Evolutionary conservation across 345 rosid genomes (phyloP).

Genomic region (Bruguiera gymnorhiza): DNA sequence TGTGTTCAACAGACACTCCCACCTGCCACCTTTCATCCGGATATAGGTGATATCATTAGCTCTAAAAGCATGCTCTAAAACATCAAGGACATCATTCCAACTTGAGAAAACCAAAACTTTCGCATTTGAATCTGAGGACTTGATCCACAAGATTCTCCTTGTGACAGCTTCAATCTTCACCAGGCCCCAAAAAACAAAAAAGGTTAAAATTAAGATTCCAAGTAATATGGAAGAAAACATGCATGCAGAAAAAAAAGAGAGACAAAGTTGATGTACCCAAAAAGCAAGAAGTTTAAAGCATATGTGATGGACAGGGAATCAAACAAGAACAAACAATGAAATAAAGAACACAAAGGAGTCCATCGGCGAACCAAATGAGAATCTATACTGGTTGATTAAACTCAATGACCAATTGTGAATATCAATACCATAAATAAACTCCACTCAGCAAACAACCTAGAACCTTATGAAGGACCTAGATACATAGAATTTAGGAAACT

Average conservation of each 20-base stretch:
- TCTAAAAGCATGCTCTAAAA: slow-evolving; percentile 76
- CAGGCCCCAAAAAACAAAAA: neutral
- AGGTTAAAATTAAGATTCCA: neutral
- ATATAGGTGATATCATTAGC: slow-evolving; percentile 61
- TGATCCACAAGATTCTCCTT: slow-evolving; percentile 86
- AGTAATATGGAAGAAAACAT: neutral
- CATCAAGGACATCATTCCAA: slow-evolving; percentile 99
- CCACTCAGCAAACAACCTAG: too few species aligned
- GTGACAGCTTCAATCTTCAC: slow-evolving; percentile 84
- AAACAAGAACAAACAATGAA: too few species aligned
- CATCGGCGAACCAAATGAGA: too few species aligned
- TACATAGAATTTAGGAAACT: too few species aligned
- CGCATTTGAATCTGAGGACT: slow-evolving; percentile 60
- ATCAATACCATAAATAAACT: too few species aligned
- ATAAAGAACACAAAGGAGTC: too few species aligned
- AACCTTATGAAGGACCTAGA: too few species aligned
- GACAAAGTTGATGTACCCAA: neutral
- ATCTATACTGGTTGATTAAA: too few species aligned
- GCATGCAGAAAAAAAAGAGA: neutral
- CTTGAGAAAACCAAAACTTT: slow-evolving; percentile 95
- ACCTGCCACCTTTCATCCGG: slow-evolving; percentile 99
- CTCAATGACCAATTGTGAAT: too few species aligned
- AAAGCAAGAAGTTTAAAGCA: too few species aligned
- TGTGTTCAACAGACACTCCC: slow-evolving; percentile 16
- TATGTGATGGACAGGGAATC: too few species aligned